Conservation (phyloP, 768 basidiomycete species). For the Butyriboletus loyo region DNA sequence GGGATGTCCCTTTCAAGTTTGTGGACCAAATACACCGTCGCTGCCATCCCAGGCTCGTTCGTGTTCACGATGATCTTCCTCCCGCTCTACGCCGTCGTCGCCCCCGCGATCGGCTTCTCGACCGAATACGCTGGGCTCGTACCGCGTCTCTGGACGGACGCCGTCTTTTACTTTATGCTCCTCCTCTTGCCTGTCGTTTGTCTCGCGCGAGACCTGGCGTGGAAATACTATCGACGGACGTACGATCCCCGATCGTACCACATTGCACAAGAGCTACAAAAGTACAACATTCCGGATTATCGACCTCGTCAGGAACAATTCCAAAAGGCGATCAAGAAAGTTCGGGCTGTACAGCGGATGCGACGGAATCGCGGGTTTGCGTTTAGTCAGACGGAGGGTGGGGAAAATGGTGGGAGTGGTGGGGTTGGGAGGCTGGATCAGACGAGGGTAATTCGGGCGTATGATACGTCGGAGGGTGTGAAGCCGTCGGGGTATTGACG, state of each 20-base stretch:
- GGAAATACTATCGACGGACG: slow-evolving; percentile 97
- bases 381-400: slow-evolving; percentile 94
- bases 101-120: slow-evolving; percentile 86
- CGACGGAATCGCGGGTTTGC: slow-evolving; percentile 95
- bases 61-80: slow-evolving; percentile 95
- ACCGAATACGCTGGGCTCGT: slow-evolving; percentile 89
- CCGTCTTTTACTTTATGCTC: slow-evolving; percentile 87
- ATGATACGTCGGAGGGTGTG: slow-evolving; percentile 76
- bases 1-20: slow-evolving; percentile 46
- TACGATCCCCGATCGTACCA: slow-evolving; percentile 93
- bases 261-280: slow-evolving; percentile 98
- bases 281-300: slow-evolving; percentile 97
- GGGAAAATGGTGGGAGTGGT: slow-evolving; percentile 24
- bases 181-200: slow-evolving; percentile 82
- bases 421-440: slow-evolving; percentile 64
- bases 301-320: slow-evolving; percentile 98
- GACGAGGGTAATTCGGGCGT: slow-evolving; percentile 77
- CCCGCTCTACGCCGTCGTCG: slow-evolving; percentile 83
- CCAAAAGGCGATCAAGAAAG: slow-evolving; percentile 99
- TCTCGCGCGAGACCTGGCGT: slow-evolving; percentile 83
- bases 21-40: slow-evolving; percentile 99
- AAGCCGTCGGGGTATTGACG: slow-evolving; percentile 70
- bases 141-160: slow-evolving; percentile 83
- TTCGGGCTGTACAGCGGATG: slow-evolving; percentile 97
- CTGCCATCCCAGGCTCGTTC: slow-evolving; percentile 97